Conservation (phyloP, 1,284 basidiomycete species). For the Ustilago esculenta region DNA sequence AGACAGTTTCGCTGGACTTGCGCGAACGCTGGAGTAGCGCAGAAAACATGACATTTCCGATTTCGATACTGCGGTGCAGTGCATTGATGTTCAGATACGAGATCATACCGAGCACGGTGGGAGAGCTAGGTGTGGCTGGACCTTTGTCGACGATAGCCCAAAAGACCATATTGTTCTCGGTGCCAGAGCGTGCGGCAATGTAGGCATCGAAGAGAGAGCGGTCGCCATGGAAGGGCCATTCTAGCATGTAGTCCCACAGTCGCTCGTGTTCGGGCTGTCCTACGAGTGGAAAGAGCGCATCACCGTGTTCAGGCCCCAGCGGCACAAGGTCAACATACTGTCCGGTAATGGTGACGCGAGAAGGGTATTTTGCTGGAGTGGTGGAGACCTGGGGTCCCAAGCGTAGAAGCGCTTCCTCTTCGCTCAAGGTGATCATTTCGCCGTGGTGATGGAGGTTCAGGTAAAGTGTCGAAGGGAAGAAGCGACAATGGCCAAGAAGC, state of each 20-base stretch:
- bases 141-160: conserved; percentile 34
- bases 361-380: conserved; percentile 14
- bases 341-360: conserved; percentile 18
- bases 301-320: conserved; percentile 7
- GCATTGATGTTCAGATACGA: conserved; percentile 32
- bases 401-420: conserved; percentile 29
- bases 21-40: conserved; percentile 38
- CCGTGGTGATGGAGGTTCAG: too few relatives aligned
- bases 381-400: conserved; percentile 22
- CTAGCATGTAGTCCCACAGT: conserved; percentile 40
- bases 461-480: too few relatives aligned
- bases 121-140: neutral
- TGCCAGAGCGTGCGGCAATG: conserved; percentile 4
- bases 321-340: conserved; percentile 40
- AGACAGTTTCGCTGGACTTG: conserved; percentile 46
- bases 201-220: conserved; percentile 1
- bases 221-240: conserved; percentile 28
- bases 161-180: conserved; percentile 36
- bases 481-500: too few relatives aligned
- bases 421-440: conserved; percentile 20
- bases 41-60: conserved; percentile 53
- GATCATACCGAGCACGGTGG: conserved; percentile 22
- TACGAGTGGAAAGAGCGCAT: conserved; percentile 21
- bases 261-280: conserved; percentile 31
- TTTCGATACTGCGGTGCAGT: conserved; percentile 41